These are phyloP conservation scores for Earliella scabrosa DNA, from an alignment of 1,284 basidiomycete genomes.

Conservation along the genomic window DNA sequence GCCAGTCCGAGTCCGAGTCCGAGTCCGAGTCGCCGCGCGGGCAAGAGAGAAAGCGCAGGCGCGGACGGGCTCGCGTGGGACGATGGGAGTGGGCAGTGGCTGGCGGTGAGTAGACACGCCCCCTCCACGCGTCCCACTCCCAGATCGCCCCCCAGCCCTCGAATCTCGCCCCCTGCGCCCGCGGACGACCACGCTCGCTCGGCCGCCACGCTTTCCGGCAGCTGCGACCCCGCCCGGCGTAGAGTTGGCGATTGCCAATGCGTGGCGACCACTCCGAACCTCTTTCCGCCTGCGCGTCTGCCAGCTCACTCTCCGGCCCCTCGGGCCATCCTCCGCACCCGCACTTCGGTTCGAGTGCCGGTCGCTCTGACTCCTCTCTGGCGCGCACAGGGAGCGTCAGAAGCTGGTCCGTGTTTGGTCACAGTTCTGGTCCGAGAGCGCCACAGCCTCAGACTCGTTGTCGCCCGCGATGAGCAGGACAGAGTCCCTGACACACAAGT, in stretches of 20 bases:
- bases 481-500: constrained; percentile 55
- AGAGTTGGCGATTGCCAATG: constrained; percentile 23
- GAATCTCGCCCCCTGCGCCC: constrained; percentile 25
- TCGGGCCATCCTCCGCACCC: background rate
- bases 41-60: background rate
- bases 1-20: no score
- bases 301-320: background rate
- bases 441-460: constrained; percentile 7
- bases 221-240: constrained; percentile 16
- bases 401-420: no score
- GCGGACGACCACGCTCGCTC: constrained; percentile 8
- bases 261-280: no score
- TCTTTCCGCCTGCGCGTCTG: background rate
- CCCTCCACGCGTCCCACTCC: constrained; percentile 18
- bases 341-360: constrained; percentile 12
- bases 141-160: constrained; percentile 26
- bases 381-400: no score
- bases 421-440: no score
- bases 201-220: constrained; percentile 13
- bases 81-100: constrained; percentile 4
- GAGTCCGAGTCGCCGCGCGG: background rate
- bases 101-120: constrained; percentile 29
- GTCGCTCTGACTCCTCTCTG: background rate
- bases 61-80: constrained; percentile 8
- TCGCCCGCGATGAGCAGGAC: constrained; percentile 29